phyloP scores from a whole-genome alignment of 129 eudicot genomes.

The Saussurea involucrata region DNA sequence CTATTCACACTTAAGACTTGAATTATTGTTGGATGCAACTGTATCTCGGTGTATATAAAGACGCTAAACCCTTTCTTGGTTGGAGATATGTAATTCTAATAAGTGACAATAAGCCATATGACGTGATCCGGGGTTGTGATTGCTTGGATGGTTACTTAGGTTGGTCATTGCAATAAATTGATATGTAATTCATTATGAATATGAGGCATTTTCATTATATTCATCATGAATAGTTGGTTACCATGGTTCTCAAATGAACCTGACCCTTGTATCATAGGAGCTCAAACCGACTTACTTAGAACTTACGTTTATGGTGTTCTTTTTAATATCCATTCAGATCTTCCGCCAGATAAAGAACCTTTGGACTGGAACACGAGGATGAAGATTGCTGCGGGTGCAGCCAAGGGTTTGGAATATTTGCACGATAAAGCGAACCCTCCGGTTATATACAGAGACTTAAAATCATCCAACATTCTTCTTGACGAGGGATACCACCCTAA shows the following conservation, averaged over 20 bases:
- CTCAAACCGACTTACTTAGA: neutral
- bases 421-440: conserved; percentile 98
- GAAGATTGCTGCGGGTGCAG: conserved; percentile 99
- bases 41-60: neutral
- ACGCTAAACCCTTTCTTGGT: neutral
- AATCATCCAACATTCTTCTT: conserved; percentile 92
- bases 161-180: neutral
- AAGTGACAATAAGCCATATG: neutral
- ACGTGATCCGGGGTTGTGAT: neutral
- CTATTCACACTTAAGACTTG: neutral
- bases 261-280: neutral
- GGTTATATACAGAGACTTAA: conserved; percentile 85
- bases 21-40: neutral
- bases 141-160: neutral
- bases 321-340: conserved; percentile 45
- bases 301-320: conserved; percentile 8
- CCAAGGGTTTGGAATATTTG: conserved; percentile 89
- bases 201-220: neutral
- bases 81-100: neutral
- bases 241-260: neutral
- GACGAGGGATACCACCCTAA: conserved; percentile 88
- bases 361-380: conserved; percentile 94
- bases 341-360: conserved; percentile 79
- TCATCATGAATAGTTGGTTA: neutral
- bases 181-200: neutral